A percentile compares a stretch with the other conserved stretches of the same genome.
These are phyloP conservation scores for Alternaria tenuissima DNA, from an alignment of 2,329 filamentous ascomycete species.

Conservation along the genomic window DNA sequence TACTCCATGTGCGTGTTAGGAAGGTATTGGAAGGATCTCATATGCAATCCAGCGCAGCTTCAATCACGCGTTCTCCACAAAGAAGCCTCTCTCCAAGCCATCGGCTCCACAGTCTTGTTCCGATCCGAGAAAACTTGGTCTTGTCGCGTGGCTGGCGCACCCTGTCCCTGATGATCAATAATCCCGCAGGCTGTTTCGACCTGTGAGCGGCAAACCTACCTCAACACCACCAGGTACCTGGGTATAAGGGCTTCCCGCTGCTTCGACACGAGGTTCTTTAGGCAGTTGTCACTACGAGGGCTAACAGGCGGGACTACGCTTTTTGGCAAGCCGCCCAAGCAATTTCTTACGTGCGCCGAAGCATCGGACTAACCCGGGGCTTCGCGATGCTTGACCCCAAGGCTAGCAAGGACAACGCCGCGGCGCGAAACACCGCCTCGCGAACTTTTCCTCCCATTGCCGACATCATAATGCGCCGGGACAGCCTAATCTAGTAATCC, in stretches of 20 bases:
- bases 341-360: constrained; percentile 7
- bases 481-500: constrained; percentile 7
- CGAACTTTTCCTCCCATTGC: neutral
- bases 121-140: neutral
- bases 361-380: constrained; percentile 13
- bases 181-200: neutral
- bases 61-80: constrained; percentile 11
- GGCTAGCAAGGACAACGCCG: neutral
- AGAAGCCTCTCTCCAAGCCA: constrained; percentile 2
- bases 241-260: neutral
- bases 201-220: neutral
- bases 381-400: constrained; percentile 1
- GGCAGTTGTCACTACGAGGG: neutral
- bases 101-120: constrained; percentile 12
- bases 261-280: constrained; percentile 2
- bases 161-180: constrained; percentile 6
- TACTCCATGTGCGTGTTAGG: neutral
- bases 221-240: neutral
- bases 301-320: constrained; percentile 9
- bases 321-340: constrained; percentile 18
- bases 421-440: constrained; percentile 5
- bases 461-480: constrained; percentile 16
- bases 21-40: neutral
- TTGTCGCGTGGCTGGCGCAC: constrained; percentile 5
- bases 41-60: neutral